These are phyloP conservation scores for Oryza officinalis DNA, from an alignment of 176 grass and related monocot species.

Conservation along the genomic window DNA sequence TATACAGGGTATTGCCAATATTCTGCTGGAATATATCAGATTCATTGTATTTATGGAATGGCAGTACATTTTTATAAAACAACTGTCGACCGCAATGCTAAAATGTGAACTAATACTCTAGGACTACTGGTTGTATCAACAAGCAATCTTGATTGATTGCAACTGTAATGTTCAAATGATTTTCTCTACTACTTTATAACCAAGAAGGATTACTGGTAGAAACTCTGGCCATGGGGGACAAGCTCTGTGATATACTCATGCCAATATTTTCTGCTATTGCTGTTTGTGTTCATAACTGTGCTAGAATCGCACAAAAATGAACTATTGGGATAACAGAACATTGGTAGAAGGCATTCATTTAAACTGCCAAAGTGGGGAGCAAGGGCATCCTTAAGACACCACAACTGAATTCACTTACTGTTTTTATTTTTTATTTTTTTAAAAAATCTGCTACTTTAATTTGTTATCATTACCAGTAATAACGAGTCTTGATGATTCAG, in stretches of 20 bases:
- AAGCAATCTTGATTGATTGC: constrained; percentile 11
- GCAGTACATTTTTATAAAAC: not conserved
- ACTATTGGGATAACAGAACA: not conserved
- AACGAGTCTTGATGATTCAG: constrained; percentile 48
- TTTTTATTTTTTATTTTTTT: not conserved
- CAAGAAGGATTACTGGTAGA: constrained; percentile 1
- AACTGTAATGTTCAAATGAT: not conserved
- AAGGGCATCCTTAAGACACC: not conserved
- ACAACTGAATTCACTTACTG: not conserved
- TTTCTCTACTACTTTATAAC: constrained; percentile 20
- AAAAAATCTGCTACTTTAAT: not conserved
- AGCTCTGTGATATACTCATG: not conserved
- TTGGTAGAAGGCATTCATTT: constrained; percentile 6
- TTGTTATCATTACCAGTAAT: constrained; percentile 21
- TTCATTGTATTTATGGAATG: constrained; percentile 3
- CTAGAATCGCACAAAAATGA: constrained; percentile 6
- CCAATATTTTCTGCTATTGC: constrained; percentile 9
- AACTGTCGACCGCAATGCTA: not conserved
- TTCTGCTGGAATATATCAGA: constrained; percentile 3
- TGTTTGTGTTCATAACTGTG: constrained; percentile 18
- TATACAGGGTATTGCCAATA: constrained; percentile 16
- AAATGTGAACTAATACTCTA: constrained; percentile 31
- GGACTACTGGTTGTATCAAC: not conserved
- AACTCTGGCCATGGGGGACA: constrained; percentile 22
- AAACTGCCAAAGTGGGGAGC: constrained; percentile 12